phyloP scores from a whole-genome alignment of 169 alveolate genomes.

The Plasmodium cynomolgi region DNA sequence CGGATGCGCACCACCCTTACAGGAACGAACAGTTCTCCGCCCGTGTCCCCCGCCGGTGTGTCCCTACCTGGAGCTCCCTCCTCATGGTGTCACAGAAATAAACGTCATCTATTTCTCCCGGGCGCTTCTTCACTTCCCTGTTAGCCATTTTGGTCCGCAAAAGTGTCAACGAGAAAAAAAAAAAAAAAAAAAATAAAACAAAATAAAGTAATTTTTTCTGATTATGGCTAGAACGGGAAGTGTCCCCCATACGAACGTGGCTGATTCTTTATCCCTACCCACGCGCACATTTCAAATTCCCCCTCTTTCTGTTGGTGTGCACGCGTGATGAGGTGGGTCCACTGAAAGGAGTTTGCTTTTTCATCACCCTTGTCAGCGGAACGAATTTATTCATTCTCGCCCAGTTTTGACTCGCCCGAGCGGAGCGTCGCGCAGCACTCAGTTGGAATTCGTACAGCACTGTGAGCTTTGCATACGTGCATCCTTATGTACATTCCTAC shows the following conservation, averaged over 20 bases:
- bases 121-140: background rate
- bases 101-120: conserved; percentile 42
- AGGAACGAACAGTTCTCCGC: background rate
- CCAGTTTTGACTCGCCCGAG: background rate
- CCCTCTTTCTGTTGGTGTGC: background rate
- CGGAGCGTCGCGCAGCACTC: background rate
- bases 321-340: background rate
- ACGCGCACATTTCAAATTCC: background rate
- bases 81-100: conserved; percentile 41
- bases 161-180: background rate
- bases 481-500: background rate
- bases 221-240: background rate
- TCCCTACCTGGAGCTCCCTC: conserved; percentile 44
- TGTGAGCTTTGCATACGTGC: background rate
- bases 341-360: background rate
- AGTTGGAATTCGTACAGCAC: background rate
- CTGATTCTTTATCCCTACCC: background rate
- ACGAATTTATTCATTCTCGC: background rate
- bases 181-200: background rate
- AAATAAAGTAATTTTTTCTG: background rate
- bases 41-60: background rate
- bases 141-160: conserved; percentile 2
- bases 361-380: background rate
- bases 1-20: background rate
- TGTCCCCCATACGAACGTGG: background rate